Evolutionary conservation across 192 early-diverging fungal genomes (phyloP).

Genomic region (Umbelopsis sp.): DNA sequence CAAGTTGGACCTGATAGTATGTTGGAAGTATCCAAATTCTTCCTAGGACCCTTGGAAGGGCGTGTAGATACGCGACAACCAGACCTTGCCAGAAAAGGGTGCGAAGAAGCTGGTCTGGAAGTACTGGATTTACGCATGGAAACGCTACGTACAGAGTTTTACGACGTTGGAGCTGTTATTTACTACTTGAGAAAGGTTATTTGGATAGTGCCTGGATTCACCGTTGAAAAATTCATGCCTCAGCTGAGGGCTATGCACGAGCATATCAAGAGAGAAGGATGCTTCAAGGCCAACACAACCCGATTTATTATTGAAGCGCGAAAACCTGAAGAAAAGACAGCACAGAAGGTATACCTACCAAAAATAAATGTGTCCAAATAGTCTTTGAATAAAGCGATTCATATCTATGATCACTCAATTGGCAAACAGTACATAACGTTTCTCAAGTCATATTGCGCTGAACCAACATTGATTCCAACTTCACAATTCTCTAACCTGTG

Average conservation of each 20-base stretch:
- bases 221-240: slow-evolving; percentile 35
- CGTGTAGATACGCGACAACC: slow-evolving; percentile 12
- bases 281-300: slow-evolving; percentile 19
- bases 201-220: slow-evolving; percentile 32
- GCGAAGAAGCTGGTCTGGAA: slow-evolving; percentile 21
- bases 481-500: too few species aligned
- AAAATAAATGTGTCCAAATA: too few species aligned
- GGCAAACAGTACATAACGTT: too few species aligned
- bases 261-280: slow-evolving; percentile 29
- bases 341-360: not conserved
- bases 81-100: slow-evolving; percentile 22
- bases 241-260: slow-evolving; percentile 31
- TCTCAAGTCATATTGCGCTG: too few species aligned
- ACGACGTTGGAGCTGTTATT: slow-evolving; percentile 37
- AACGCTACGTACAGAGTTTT: slow-evolving; percentile 29
- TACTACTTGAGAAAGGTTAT: slow-evolving; percentile 31
- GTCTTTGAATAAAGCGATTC: too few species aligned
- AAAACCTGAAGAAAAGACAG: not conserved
- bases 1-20: slow-evolving; percentile 33
- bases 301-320: slow-evolving; percentile 31
- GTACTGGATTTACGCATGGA: slow-evolving; percentile 16
- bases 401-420: too few species aligned
- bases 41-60: slow-evolving; percentile 25
- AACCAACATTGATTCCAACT: too few species aligned
- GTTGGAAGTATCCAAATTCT: slow-evolving; percentile 26